Conservation (phyloP, 805 yeast genomes). For the Sungouiella blattae region DNA sequence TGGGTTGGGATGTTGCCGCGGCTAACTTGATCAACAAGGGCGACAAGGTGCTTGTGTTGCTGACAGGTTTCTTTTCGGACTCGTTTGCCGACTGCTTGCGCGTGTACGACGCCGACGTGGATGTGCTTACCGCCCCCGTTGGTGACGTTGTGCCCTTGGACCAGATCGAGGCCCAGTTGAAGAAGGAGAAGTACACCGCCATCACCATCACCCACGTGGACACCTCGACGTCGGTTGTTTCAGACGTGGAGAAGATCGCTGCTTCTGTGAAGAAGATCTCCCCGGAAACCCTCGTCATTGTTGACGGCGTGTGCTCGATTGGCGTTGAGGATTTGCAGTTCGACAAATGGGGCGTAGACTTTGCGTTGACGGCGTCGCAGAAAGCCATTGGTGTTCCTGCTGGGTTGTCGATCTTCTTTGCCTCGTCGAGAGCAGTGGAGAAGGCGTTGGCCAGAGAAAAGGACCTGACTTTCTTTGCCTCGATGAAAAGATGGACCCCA, state of each 20-base stretch:
- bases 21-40: constrained; percentile 62
- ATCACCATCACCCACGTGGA: constrained; percentile 93
- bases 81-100: constrained; percentile 71
- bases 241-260: constrained; percentile 64
- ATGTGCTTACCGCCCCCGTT: constrained; percentile 64
- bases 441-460: constrained; percentile 50
- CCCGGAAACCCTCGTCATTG: constrained; percentile 80
- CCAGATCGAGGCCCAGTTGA: constrained; percentile 54
- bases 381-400: constrained; percentile 95
- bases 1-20: constrained; percentile 91
- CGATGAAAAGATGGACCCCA: constrained; percentile 82
- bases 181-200: constrained; percentile 51
- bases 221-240: constrained; percentile 91
- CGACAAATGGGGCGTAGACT: constrained; percentile 88
- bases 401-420: constrained; percentile 76
- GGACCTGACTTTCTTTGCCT: constrained; percentile 60
- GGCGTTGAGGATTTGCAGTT: constrained; percentile 86
- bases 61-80: constrained; percentile 90
- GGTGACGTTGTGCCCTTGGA: constrained; percentile 67
- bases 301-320: constrained; percentile 94
- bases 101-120: constrained; percentile 74
- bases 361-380: constrained; percentile 86
- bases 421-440: constrained; percentile 70
- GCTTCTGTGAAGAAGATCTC: constrained; percentile 56
- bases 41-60: constrained; percentile 74